phyloP scores from a whole-genome alignment of 2,329 filamentous ascomycete genomes.

The Ceratocystis destructans region DNA sequence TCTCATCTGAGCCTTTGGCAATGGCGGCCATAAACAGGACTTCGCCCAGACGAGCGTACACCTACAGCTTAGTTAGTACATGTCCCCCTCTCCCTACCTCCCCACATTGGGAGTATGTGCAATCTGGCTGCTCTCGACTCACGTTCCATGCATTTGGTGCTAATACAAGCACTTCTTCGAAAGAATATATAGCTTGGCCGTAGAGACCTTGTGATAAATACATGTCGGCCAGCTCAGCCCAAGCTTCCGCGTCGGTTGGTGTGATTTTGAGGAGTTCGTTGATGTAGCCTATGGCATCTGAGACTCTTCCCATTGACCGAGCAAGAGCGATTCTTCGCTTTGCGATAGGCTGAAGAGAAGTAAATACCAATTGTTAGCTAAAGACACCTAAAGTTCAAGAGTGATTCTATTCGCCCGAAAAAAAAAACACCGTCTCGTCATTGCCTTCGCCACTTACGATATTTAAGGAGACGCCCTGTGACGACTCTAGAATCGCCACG shows the following conservation, averaged over 20 bases:
- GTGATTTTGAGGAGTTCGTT: conserved; percentile 65
- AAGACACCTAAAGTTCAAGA: conserved; percentile 18
- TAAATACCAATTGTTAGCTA: conserved; percentile 22
- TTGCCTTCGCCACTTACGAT: conserved; percentile 42
- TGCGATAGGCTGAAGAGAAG: conserved; percentile 51
- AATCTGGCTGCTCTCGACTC: conserved; percentile 26
- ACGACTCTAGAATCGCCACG: conserved; percentile 48
- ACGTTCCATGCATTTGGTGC: conserved; percentile 94
- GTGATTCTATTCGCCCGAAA: conserved; percentile 6
- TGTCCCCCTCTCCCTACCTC: not conserved
- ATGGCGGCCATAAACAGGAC: conserved; percentile 57
- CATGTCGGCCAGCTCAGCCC: conserved; percentile 80
- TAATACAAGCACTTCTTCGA: conserved; percentile 81
- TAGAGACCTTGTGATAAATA: conserved; percentile 70
- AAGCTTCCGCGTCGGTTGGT: conserved; percentile 83
- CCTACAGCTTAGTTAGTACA: conserved; percentile 33
- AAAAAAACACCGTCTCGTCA: not conserved
- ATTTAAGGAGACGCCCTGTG: conserved; percentile 54
- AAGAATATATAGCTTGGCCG: conserved; percentile 68
- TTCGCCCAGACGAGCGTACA: conserved; percentile 79
- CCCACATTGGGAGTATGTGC: not conserved
- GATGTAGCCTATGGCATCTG: conserved; percentile 63
- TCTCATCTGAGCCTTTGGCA: conserved; percentile 24
- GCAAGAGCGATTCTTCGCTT: conserved; percentile 76
- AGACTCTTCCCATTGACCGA: conserved; percentile 52